phyloP scores from a whole-genome alignment of 2,329 filamentous ascomycete species.

The Neonectria neomacrospora region DNA sequence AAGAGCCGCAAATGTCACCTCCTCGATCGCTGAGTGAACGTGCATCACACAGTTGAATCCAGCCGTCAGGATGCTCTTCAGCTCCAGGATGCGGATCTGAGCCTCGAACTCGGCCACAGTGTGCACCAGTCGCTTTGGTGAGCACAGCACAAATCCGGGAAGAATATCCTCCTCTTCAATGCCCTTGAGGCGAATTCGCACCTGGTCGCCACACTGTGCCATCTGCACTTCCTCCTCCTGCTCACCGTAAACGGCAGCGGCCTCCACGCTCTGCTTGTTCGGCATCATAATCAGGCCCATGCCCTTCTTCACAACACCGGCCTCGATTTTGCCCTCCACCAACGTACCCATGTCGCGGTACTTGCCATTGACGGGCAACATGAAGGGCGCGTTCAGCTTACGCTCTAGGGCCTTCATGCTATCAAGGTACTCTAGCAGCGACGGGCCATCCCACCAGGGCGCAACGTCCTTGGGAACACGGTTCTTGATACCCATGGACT shows the following conservation, averaged over 20 bases:
- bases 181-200: slow-evolving; percentile 90
- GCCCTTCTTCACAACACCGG: slow-evolving; percentile 92
- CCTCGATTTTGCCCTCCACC: slow-evolving; percentile 97
- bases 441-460: slow-evolving; percentile 89
- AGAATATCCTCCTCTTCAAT: slow-evolving; percentile 97
- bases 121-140: slow-evolving; percentile 91
- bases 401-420: slow-evolving; percentile 91
- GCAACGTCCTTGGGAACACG: slow-evolving; percentile 80
- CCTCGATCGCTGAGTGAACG: slow-evolving; percentile 96
- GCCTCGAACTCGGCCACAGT: slow-evolving; percentile 92
- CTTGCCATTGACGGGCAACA: slow-evolving; percentile 98
- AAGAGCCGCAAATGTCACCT: slow-evolving; percentile 89
- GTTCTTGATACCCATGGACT: slow-evolving; percentile 86
- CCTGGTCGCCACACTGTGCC: slow-evolving; percentile 92
- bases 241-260: slow-evolving; percentile 91
- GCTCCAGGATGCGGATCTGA: slow-evolving; percentile 92
- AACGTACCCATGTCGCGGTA: slow-evolving; percentile 98
- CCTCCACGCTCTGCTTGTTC: slow-evolving; percentile 82
- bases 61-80: slow-evolving; percentile 92
- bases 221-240: slow-evolving; percentile 89
- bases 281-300: slow-evolving; percentile 94
- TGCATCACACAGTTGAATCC: slow-evolving; percentile 99
- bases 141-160: slow-evolving; percentile 96
- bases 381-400: slow-evolving; percentile 97
- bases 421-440: slow-evolving; percentile 95